These are phyloP conservation scores for Xylariaceae sp. DNA, from an alignment of 2,329 filamentous ascomycete genomes.

Conservation along the genomic window DNA sequence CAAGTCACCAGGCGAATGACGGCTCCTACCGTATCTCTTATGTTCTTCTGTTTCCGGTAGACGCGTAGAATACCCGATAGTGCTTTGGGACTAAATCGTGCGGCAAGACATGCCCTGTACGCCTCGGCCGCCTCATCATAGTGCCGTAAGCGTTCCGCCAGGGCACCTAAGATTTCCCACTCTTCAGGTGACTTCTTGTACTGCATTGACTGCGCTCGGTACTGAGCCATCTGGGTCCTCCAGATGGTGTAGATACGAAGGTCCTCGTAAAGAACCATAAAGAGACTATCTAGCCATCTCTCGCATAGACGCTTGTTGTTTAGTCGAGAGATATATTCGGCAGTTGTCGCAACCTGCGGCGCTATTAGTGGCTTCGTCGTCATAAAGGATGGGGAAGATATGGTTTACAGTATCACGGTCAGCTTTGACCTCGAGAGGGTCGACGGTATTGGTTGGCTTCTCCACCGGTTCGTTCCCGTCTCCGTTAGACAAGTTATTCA, in stretches of 20 bases:
- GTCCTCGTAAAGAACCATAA: conserved; percentile 99
- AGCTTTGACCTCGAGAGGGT: conserved; percentile 71
- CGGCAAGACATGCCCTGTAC: conserved; percentile 79
- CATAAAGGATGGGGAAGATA: not conserved
- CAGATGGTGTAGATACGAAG: conserved; percentile 98
- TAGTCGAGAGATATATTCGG: conserved; percentile 79
- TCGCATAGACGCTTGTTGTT: conserved; percentile 97
- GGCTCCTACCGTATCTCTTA: conserved; percentile 75
- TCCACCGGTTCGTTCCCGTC: conserved; percentile 50
- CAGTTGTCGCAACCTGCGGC: conserved; percentile 55
- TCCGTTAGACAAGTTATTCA: conserved; percentile 38
- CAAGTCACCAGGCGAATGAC: conserved; percentile 90
- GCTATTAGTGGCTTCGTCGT: conserved; percentile 21
- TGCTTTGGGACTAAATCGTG: conserved; percentile 90
- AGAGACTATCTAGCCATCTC: conserved; percentile 95
- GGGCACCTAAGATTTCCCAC: conserved; percentile 93
- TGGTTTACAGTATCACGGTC: conserved; percentile 42
- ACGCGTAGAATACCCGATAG: conserved; percentile 78
- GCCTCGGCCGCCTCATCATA: conserved; percentile 88
- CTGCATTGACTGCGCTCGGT: conserved; percentile 84
- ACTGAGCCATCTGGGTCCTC: conserved; percentile 97
- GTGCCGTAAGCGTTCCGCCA: conserved; percentile 91
- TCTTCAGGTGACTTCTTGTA: conserved; percentile 97
- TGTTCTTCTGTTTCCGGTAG: conserved; percentile 74
- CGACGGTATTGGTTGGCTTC: conserved; percentile 74